Conservation (phyloP, 345 rosid species). For the Populus ilicifolia region DNA sequence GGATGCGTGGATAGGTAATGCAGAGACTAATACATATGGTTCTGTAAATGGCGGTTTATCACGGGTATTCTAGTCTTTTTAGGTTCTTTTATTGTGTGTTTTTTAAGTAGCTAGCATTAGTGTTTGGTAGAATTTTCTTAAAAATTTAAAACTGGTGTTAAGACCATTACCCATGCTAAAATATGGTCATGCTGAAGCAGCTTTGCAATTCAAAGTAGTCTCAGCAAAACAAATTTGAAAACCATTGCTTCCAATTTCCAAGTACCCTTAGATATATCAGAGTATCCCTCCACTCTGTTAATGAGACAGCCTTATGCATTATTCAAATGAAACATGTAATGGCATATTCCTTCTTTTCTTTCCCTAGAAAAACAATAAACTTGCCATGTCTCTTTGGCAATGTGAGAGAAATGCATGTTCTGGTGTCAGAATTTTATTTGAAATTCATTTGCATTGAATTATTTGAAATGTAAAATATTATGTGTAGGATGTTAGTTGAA, state of each 20-base stretch:
- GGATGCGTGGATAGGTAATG: too few species aligned
- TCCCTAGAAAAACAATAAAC: not conserved
- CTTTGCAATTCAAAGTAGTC: too few species aligned
- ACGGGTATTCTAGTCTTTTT: too few species aligned
- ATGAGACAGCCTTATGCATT: not conserved
- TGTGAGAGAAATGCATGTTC: not conserved
- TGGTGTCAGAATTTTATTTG: not conserved
- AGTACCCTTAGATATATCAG: not conserved
- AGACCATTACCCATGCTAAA: not conserved
- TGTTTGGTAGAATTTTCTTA: too few species aligned
- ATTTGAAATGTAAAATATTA: not conserved
- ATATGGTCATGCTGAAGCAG: too few species aligned
- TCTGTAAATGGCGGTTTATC: too few species aligned
- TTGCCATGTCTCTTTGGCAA: not conserved
- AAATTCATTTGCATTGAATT: not conserved
- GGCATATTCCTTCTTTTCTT: not conserved
- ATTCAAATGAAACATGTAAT: not conserved
- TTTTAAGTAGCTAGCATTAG: too few species aligned
- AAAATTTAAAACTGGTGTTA: too few species aligned
- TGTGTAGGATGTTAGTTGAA: not conserved
- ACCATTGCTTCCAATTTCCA: not conserved
- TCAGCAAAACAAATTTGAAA: too few species aligned
- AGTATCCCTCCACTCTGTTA: not conserved
- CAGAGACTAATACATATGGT: too few species aligned
- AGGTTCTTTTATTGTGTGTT: too few species aligned